phyloP scores from a whole-genome alignment of 192 early-diverging fungal species.

The Linnemannia zychae region DNA sequence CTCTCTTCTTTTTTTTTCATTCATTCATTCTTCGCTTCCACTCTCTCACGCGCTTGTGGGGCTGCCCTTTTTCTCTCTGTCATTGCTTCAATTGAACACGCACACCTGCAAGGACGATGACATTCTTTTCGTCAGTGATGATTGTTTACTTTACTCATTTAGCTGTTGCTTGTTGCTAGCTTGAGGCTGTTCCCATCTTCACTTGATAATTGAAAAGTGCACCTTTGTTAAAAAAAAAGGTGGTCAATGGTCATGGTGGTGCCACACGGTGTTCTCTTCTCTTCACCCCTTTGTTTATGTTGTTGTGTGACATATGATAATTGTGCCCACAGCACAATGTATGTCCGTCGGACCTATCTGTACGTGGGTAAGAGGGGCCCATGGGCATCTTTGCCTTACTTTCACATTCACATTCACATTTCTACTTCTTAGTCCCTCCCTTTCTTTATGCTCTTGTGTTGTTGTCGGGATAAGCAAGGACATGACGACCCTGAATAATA shows the following conservation, averaged over 20 bases:
- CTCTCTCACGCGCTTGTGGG: too few species aligned
- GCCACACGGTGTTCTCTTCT: constrained; percentile 1
- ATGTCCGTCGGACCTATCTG: not conserved
- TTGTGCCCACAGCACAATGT: constrained; percentile 5
- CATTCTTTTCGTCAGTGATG: too few species aligned
- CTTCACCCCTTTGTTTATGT: not conserved
- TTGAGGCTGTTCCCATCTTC: not conserved
- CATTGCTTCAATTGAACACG: too few species aligned
- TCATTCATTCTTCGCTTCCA: too few species aligned
- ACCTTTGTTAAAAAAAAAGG: too few species aligned
- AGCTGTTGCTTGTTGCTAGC: too few species aligned
- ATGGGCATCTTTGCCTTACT: not conserved
- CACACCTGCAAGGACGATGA: too few species aligned
- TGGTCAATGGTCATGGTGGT: not conserved
- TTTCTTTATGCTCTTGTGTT: not conserved
- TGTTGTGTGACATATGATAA: constrained; percentile 8
- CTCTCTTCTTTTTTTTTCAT: too few species aligned
- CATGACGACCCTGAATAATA: not conserved
- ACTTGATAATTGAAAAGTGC: not conserved
- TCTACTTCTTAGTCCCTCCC: not conserved
- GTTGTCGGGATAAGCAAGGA: not conserved
- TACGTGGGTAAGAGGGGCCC: not conserved
- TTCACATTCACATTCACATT: constrained; percentile 2
- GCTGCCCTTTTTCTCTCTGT: too few species aligned
- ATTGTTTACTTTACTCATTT: too few species aligned